phyloP scores from a whole-genome alignment of 345 rosid genomes.

The Eutrema yunnanense region DNA sequence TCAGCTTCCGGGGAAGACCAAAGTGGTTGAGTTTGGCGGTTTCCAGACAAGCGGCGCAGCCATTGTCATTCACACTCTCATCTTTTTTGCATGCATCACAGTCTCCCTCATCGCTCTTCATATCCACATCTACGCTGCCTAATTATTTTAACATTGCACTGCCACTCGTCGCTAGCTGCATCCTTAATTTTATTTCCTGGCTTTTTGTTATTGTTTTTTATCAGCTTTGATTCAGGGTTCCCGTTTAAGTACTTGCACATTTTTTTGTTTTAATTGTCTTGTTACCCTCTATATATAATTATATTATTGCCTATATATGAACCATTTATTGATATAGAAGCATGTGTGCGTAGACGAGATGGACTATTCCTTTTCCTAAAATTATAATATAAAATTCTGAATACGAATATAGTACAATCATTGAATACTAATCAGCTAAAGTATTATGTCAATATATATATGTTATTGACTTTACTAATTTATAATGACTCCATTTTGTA shows the following conservation, averaged over 20 bases:
- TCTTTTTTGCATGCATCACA: conserved; percentile 35
- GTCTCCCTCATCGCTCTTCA: conserved; percentile 45
- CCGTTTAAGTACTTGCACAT: not conserved
- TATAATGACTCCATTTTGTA: not conserved
- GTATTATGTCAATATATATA: not conserved
- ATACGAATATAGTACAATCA: not conserved
- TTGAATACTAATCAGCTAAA: not conserved
- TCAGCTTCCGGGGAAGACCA: conserved; percentile 56
- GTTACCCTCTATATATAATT: not conserved
- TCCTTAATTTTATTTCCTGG: not conserved
- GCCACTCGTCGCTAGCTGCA: not conserved
- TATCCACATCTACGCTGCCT: conserved; percentile 42
- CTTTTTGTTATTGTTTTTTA: not conserved
- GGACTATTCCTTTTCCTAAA: not conserved
- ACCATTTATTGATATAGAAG: not conserved
- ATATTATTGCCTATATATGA: not conserved
- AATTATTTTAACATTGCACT: not conserved
- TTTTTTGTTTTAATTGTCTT: not conserved
- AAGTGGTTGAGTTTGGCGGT: conserved; percentile 40
- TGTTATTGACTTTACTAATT: not conserved
- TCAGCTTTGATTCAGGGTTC: not conserved
- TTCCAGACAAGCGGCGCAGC: conserved; percentile 47
- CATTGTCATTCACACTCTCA: conserved; percentile 41
- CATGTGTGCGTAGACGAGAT: not conserved
- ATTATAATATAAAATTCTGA: not conserved